phyloP scores from a whole-genome alignment of 495 filamentous ascomycete genomes.

The Podospora fimiseda region DNA sequence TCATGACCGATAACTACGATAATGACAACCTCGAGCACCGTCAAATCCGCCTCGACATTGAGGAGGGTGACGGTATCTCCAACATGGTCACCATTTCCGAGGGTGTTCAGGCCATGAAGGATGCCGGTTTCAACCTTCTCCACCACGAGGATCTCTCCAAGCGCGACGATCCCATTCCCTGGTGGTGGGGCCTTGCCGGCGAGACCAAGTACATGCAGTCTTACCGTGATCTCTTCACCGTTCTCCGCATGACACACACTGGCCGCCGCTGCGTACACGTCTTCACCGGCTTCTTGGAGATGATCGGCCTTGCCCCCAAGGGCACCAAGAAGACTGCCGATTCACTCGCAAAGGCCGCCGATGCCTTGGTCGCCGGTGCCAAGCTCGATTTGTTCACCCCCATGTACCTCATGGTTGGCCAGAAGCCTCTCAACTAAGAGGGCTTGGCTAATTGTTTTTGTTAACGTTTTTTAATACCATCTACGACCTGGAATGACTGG shows the following conservation, averaged over 20 bases:
- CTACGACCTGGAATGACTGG: conserved; percentile 12
- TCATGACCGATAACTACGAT: conserved; percentile 97
- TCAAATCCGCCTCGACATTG: conserved; percentile 87
- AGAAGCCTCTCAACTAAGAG: conserved; percentile 62
- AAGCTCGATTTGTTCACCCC: conserved; percentile 94
- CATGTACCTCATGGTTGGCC: conserved; percentile 97
- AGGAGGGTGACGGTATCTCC: conserved; percentile 93
- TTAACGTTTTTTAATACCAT: conserved; percentile 12
- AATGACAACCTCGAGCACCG: conserved; percentile 83
- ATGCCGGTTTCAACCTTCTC: conserved; percentile 79
- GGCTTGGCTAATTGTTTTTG: conserved; percentile 4
- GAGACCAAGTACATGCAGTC: conserved; percentile 73
- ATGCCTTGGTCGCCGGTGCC: conserved; percentile 83
- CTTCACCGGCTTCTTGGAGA: conserved; percentile 75
- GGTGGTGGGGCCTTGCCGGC: conserved; percentile 92
- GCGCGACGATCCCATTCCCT: conserved; percentile 69
- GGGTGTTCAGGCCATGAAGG: conserved; percentile 76
- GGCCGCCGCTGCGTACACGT: conserved; percentile 71
- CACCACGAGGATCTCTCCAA: conserved; percentile 88
- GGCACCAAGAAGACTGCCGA: conserved; percentile 97
- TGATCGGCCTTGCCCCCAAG: conserved; percentile 62
- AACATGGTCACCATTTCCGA: conserved; percentile 94
- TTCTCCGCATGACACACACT: conserved; percentile 84
- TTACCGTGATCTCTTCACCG: conserved; percentile 73
- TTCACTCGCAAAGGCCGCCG: conserved; percentile 73